Evolutionary conservation across 1,139 yeast genomes (phyloP).

Genomic region (Zygotorulaspora mrakii): DNA sequence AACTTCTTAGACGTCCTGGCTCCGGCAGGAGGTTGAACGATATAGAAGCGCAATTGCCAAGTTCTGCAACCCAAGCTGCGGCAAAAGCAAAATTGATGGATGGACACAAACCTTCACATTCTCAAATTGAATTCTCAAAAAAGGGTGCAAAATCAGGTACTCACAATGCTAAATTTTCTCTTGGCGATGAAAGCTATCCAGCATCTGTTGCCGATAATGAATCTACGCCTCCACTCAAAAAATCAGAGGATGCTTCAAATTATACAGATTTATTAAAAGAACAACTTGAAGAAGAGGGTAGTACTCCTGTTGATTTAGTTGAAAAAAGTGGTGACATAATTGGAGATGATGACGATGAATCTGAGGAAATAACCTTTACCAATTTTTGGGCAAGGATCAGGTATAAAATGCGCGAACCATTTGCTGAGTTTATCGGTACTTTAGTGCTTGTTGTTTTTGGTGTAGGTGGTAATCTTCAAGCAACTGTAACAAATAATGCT

Average conservation of each 20-base stretch:
- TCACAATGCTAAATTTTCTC: conserved; percentile 11
- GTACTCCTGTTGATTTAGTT: conserved; percentile 4
- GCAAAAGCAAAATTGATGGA: conserved; percentile 4
- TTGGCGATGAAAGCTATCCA: conserved; percentile 15
- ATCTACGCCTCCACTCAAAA: background rate
- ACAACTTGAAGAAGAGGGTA: conserved; percentile 1
- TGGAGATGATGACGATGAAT: conserved; percentile 5
- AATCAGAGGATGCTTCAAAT: background rate
- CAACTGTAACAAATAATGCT: conserved; percentile 35
- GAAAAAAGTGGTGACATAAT: conserved; percentile 7
- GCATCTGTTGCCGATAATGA: conserved; percentile 10
- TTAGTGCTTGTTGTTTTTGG: conserved; percentile 40
- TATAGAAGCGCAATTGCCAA: conserved; percentile 15
- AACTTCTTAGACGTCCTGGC: conserved; percentile 11
- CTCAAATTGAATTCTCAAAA: conserved; percentile 1
- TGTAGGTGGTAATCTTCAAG: conserved; percentile 45
- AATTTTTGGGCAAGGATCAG: conserved; percentile 20
- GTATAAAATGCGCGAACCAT: conserved; percentile 18
- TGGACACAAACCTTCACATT: background rate
- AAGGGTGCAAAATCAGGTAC: conserved; percentile 1
- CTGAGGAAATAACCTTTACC: conserved; percentile 15
- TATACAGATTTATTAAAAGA: background rate
- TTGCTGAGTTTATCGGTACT: conserved; percentile 44
- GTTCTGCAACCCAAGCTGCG: background rate
- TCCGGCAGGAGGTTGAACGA: conserved; percentile 13